Conservation (phyloP, 208 protist genomes). For the Trypanosoma cruzi region DNA sequence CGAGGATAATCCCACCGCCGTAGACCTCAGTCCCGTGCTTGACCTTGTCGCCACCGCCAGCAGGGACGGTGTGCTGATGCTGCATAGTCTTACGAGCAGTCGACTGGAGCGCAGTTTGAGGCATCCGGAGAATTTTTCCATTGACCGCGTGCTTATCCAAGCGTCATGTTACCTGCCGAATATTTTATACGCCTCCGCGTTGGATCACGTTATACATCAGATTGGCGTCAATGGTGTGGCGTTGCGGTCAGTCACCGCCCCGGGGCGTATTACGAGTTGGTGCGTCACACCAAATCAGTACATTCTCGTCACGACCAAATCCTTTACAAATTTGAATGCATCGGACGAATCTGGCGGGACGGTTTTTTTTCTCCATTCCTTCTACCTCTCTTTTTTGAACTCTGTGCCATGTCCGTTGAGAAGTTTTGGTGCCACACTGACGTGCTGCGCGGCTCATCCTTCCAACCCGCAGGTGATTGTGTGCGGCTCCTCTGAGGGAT, state of each 20-base stretch:
- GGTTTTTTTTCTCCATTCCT: conserved; percentile 77
- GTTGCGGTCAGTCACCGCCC: conserved; percentile 59
- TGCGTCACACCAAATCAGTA: conserved; percentile 62
- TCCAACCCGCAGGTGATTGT: conserved; percentile 70
- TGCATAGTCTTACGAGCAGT: conserved; percentile 73
- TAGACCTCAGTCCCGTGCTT: conserved; percentile 62
- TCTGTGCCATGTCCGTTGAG: conserved; percentile 43
- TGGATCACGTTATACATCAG: conserved; percentile 82
- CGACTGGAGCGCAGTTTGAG: conserved; percentile 67
- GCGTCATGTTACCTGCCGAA: conserved; percentile 82
- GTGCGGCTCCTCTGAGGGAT: conserved; percentile 37
- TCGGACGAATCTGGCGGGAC: conserved; percentile 17
- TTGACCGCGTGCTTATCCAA: conserved; percentile 85
- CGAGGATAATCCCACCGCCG: conserved; percentile 80
- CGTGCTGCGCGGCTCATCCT: conserved; percentile 49
- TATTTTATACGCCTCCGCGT: conserved; percentile 68
- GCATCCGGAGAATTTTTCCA: conserved; percentile 59
- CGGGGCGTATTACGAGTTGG: conserved; percentile 75
- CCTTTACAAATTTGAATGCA: conserved; percentile 18
- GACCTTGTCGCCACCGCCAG: conserved; percentile 88
- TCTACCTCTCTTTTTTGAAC: conserved; percentile 60
- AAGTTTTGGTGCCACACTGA: conserved; percentile 39
- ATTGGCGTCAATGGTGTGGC: conserved; percentile 77
- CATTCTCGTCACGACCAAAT: conserved; percentile 57
- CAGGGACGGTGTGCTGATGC: conserved; percentile 77